These are phyloP conservation scores for Hysterangium stoloniferum DNA, from an alignment of 768 basidiomycete species.

Conservation along the genomic window DNA sequence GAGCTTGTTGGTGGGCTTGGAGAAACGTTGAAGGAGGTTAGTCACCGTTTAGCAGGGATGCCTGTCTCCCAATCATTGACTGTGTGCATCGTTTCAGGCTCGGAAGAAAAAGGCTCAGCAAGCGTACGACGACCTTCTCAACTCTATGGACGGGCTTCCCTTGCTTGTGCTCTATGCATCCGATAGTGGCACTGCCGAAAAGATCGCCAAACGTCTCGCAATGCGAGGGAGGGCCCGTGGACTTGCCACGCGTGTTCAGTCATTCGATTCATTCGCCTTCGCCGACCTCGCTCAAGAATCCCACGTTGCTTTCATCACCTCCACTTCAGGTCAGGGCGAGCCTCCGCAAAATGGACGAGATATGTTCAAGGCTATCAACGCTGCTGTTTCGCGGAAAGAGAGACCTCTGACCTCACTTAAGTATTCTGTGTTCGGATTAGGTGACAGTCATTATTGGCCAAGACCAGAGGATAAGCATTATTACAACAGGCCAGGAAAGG, in stretches of 20 bases:
- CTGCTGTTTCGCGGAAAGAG: constrained; percentile 48
- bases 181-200: constrained; percentile 94
- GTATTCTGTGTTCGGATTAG: constrained; percentile 88
- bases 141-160: constrained; percentile 81
- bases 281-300: constrained; percentile 67
- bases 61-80: not conserved
- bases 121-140: constrained; percentile 77
- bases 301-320: constrained; percentile 81
- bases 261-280: constrained; percentile 74
- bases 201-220: constrained; percentile 83
- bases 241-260: constrained; percentile 62
- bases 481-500: constrained; percentile 95
- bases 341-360: constrained; percentile 93
- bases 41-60: not conserved
- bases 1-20: constrained; percentile 83
- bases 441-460: constrained; percentile 99
- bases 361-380: constrained; percentile 80
- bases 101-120: constrained; percentile 74
- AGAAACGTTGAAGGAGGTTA: constrained; percentile 61
- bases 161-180: constrained; percentile 88
- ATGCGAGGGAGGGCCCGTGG: constrained; percentile 80
- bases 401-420: constrained; percentile 55
- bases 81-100: constrained; percentile 27
- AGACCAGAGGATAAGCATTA: constrained; percentile 94
- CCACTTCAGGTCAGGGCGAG: constrained; percentile 95